Percentiles rank a stretch among this genome's conserved stretches.
phyloP scores from a whole-genome alignment of 2,329 filamentous ascomycete genomes.

The Orbilia blumenaviensis region DNA sequence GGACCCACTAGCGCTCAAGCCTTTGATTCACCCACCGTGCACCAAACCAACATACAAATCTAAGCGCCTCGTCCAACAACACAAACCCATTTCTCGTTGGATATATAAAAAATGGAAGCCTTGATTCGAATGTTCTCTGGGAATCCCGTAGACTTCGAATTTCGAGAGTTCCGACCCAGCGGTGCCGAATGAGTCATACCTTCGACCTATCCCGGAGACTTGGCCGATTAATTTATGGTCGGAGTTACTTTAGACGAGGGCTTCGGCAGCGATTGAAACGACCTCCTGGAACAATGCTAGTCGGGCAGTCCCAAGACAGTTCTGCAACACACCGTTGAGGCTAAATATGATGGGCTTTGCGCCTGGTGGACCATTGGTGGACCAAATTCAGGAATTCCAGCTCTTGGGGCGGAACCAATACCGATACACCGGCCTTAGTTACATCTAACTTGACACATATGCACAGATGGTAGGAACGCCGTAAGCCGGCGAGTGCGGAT shows the following conservation, averaged over 20 bases:
- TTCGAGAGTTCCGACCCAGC: constrained; percentile 10
- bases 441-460: constrained; percentile 46
- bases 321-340: constrained; percentile 40
- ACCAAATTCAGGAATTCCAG: constrained; percentile 19
- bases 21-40: constrained; percentile 2
- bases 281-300: constrained; percentile 19
- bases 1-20: constrained; percentile 1
- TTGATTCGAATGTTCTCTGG: neutral
- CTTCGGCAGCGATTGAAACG: constrained; percentile 14
- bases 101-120: neutral
- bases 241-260: constrained; percentile 27
- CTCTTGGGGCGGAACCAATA: constrained; percentile 38
- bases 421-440: constrained; percentile 43
- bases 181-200: constrained; percentile 15
- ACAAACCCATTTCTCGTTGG: neutral
- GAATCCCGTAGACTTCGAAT: constrained; percentile 6
- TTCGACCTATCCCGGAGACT: constrained; percentile 12
- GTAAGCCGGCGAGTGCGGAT: constrained; percentile 11
- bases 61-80: neutral
- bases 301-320: constrained; percentile 14
- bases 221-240: constrained; percentile 30
- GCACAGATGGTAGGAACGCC: neutral
- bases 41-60: neutral
- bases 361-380: constrained; percentile 41
- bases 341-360: constrained; percentile 38